Evolutionary conservation across 176 grass and related monocot genomes (phyloP), one percentile per base, ranked within the genome.

Genomic region (Chloris gayana): DNA sequence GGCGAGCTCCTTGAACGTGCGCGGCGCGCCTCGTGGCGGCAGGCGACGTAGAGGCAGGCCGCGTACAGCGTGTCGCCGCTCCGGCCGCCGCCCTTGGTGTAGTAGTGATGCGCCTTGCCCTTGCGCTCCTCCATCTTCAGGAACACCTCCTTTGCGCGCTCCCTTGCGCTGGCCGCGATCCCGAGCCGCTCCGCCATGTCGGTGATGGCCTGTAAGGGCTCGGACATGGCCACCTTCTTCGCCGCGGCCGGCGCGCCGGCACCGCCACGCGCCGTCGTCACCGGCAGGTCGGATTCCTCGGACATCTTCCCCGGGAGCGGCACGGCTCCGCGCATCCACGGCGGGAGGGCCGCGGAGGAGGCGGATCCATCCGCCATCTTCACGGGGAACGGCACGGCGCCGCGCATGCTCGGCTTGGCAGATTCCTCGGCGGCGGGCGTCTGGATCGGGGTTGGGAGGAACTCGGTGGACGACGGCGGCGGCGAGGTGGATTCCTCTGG

Each of bases 1-100:
- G 56, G 71, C 70, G 7, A 85, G 54, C 56, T 89, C 87, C 82
- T 89, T 89, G 76, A 85, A 56, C 29, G 87, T 89, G 56, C 77
- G 82, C 6, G 82, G 87, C 46, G 64, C 22, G 21, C 82, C 46
- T 63, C 77, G 35, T 13, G 4, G 32, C 87, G 87, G 82, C 82
- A 85, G 21, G 87, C 87, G 26, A 85, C 4, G 35, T 85, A 73
- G 65, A 89, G 21, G 87, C 87, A 89, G 42, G 87, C 82, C 21
- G 87, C 87, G 72, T 81, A 81, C 22, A 89, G 64, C 26, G 76
- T 64, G 34, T 85, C 53, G 14, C 71, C 42, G 82, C 31, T 76
- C 70, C 77, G 64, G 13, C 25, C 56, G 9, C 42, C 49, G 39
- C 63, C 71, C 78, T 25, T 75, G 61, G 71, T 54, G 76, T 79